Percentiles rank a stretch among this genome's conserved stretches.
Conservation (phyloP, 805 yeast genomes). For the Saturnispora gosingensis region DNA sequence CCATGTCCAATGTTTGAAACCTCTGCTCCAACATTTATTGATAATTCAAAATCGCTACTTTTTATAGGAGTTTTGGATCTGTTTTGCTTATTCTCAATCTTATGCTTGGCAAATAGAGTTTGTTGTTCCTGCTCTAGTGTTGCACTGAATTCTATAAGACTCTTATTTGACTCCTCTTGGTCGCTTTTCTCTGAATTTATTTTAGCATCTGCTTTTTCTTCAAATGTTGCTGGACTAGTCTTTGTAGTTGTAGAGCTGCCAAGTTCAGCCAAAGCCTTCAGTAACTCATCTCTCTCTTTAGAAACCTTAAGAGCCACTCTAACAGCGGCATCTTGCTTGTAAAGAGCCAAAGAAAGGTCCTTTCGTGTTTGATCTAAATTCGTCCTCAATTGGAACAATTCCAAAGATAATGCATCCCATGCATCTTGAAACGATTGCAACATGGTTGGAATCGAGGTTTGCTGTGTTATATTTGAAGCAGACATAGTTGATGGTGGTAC, state of each 20-base stretch:
- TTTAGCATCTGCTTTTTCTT: constrained; percentile 4
- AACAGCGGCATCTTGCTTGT: constrained; percentile 85
- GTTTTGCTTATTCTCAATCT: constrained; percentile 3
- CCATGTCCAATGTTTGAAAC: not conserved
- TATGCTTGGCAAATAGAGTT: constrained; percentile 6
- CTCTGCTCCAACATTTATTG: not conserved
- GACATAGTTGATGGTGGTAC: constrained; percentile 12
- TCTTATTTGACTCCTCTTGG: not conserved
- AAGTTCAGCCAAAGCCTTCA: constrained; percentile 51
- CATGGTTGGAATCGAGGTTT: constrained; percentile 65
- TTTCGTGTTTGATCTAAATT: constrained; percentile 57
- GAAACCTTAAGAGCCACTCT: constrained; percentile 70
- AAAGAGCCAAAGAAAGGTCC: constrained; percentile 68
- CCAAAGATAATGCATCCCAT: constrained; percentile 83
- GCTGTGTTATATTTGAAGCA: constrained; percentile 20
- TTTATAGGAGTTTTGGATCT: constrained; percentile 1
- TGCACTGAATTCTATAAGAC: not conserved
- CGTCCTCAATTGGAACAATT: constrained; percentile 66
- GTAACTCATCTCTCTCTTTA: constrained; percentile 70
- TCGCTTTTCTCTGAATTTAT: constrained; percentile 6
- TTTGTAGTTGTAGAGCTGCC: constrained; percentile 32
- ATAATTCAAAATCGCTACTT: not conserved
- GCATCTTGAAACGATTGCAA: constrained; percentile 73
- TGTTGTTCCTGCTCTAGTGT: constrained; percentile 6
- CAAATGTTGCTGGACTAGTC: constrained; percentile 14